phyloP scores from a whole-genome alignment of 2,329 filamentous ascomycete genomes.

The Pseudogymnoascus sp. region DNA sequence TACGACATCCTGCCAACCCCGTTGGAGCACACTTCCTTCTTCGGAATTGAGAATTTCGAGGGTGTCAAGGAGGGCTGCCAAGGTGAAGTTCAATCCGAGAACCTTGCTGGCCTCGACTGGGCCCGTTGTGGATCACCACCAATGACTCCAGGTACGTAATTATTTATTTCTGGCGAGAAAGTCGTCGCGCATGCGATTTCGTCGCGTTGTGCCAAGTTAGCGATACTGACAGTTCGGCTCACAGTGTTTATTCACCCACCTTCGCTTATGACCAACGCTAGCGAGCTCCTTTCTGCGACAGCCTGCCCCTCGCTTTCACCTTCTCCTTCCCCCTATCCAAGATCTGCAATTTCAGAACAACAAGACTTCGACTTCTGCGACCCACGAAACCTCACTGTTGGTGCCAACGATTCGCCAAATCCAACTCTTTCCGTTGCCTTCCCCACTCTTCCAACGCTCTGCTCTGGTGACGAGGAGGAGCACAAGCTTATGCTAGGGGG shows the following conservation, averaged over 20 bases:
- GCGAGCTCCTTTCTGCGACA: constrained; percentile 63
- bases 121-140: constrained; percentile 70
- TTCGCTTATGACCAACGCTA: constrained; percentile 55
- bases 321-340: constrained; percentile 72
- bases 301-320: constrained; percentile 81
- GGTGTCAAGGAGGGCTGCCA: constrained; percentile 65
- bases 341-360: constrained; percentile 58
- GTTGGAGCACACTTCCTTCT: constrained; percentile 64
- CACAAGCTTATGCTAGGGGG: constrained; percentile 38
- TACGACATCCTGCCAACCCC: constrained; percentile 75
- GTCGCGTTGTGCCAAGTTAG: background rate
- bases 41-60: constrained; percentile 59
- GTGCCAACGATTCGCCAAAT: constrained; percentile 35
- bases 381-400: constrained; percentile 77
- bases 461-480: constrained; percentile 56
- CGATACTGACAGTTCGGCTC: constrained; percentile 15
- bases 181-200: background rate
- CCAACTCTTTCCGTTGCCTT: constrained; percentile 52
- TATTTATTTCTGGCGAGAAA: background rate
- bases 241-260: constrained; percentile 59
- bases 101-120: constrained; percentile 68
- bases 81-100: constrained; percentile 61
- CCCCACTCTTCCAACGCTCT: constrained; percentile 53
- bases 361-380: constrained; percentile 78
- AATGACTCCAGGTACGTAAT: constrained; percentile 76